A percentile compares a stretch with the other conserved stretches of the same genome.
Conservation (phyloP, 2,329 filamentous ascomycete species). For the Thyridium curvatum region DNA sequence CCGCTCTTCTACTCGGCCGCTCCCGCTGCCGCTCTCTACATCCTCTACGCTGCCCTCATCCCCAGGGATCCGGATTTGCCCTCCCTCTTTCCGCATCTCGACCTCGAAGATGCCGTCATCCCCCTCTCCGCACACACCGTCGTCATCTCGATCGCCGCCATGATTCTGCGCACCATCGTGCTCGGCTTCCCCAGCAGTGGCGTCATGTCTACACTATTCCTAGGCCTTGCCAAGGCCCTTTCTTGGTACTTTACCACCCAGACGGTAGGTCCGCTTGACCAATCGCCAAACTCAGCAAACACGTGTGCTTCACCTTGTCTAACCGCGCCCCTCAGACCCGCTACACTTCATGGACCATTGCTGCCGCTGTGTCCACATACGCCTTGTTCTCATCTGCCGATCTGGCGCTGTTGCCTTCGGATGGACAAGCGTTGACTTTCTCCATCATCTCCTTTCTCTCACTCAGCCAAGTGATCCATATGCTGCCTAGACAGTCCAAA, state of each 20-base stretch:
- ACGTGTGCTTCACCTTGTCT: too few species aligned
- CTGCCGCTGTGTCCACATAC: conserved; percentile 22
- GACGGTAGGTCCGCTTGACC: conserved; percentile 15
- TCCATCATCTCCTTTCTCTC: conserved; percentile 19
- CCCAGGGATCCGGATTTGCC: conserved; percentile 8
- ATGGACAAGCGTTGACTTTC: conserved; percentile 16
- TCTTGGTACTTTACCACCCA: conserved; percentile 27
- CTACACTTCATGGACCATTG: conserved; percentile 22
- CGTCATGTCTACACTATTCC: conserved; percentile 7
- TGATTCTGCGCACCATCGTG: conserved; percentile 10
- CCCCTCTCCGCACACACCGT: conserved; percentile 16
- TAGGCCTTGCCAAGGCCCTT: conserved; percentile 21
- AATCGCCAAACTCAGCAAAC: too few species aligned
- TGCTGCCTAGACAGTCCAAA: conserved; percentile 23
- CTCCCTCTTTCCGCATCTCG: conserved; percentile 21
- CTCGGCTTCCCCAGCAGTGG: conserved; percentile 16
- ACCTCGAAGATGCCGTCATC: conserved; percentile 19
- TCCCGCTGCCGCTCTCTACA: conserved; percentile 18
- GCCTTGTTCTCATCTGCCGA: conserved; percentile 19
- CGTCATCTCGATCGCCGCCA: conserved; percentile 8
- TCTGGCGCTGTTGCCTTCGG: conserved; percentile 18
- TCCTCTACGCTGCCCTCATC: conserved; percentile 20
- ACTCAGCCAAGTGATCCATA: conserved; percentile 21
- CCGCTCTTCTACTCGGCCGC: conserved; percentile 16
- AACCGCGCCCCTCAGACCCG: conserved; percentile 15